These are phyloP conservation scores for Ceratobasidium papillatum DNA, from an alignment of 1,284 basidiomycete species.

Conservation along the genomic window DNA sequence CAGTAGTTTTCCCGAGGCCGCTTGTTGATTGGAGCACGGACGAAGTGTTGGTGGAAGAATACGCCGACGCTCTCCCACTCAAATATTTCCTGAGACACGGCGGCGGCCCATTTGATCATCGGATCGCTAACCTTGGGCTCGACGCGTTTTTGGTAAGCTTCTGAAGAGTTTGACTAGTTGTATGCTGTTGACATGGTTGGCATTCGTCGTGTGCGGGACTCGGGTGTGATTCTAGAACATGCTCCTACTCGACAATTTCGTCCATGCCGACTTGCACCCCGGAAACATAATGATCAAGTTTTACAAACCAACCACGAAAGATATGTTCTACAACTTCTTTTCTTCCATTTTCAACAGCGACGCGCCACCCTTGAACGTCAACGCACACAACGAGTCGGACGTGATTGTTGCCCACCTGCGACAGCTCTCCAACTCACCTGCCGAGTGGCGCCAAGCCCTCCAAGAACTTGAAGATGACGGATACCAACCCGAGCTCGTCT, in stretches of 20 bases:
- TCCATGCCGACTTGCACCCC: slow-evolving; percentile 93
- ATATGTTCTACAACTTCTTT: slow-evolving; percentile 67
- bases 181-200: slow-evolving; percentile 17
- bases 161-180: neutral
- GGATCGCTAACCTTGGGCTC: slow-evolving; percentile 90
- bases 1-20: slow-evolving; percentile 90
- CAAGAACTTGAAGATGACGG: slow-evolving; percentile 71
- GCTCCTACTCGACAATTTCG: slow-evolving; percentile 98
- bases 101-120: slow-evolving; percentile 89
- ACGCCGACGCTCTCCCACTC: slow-evolving; percentile 90
- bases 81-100: slow-evolving; percentile 90
- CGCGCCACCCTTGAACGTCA: neutral
- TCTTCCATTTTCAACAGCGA: slow-evolving; percentile 52
- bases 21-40: slow-evolving; percentile 80
- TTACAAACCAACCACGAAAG: slow-evolving; percentile 75
- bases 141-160: slow-evolving; percentile 90
- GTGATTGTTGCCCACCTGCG: slow-evolving; percentile 75
- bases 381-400: slow-evolving; percentile 49
- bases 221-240: slow-evolving; percentile 73
- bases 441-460: slow-evolving; percentile 79
- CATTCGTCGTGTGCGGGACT: neutral
- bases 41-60: slow-evolving; percentile 92
- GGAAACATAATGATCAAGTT: slow-evolving; percentile 99
- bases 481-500: slow-evolving; percentile 93
- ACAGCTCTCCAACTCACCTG: slow-evolving; percentile 63